Percentiles rank a stretch among this genome's conserved stretches.
These are phyloP conservation scores for Didymella lethalis DNA, from an alignment of 2,329 filamentous ascomycete species.

Conservation along the genomic window DNA sequence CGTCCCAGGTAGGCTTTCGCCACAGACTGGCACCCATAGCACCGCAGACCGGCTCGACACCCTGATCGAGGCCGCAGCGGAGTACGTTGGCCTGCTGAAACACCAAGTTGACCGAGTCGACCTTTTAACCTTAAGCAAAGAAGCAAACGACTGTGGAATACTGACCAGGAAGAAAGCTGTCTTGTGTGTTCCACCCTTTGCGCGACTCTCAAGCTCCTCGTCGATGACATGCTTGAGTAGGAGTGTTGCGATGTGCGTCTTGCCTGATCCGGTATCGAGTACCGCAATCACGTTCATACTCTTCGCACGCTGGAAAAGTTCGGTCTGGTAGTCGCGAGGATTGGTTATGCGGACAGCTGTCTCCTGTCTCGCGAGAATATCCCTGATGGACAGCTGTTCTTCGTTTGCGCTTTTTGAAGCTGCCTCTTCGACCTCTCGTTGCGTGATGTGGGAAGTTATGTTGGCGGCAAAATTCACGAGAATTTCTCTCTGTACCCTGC, in stretches of 20 bases:
- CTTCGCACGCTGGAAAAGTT: constrained; percentile 89
- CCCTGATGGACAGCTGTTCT: constrained; percentile 61
- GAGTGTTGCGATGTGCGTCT: constrained; percentile 93
- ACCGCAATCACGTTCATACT: constrained; percentile 88
- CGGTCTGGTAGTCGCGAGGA: constrained; percentile 88
- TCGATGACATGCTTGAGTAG: constrained; percentile 79
- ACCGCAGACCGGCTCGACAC: constrained; percentile 78
- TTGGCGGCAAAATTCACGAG: constrained; percentile 55
- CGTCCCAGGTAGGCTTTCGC: constrained; percentile 67
- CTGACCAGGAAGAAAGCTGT: constrained; percentile 83
- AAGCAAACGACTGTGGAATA: not conserved
- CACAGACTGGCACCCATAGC: constrained; percentile 68
- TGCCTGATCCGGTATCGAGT: constrained; percentile 92
- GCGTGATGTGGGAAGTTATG: constrained; percentile 54
- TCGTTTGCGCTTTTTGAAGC: constrained; percentile 50
- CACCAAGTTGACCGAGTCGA: constrained; percentile 87
- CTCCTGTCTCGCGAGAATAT: constrained; percentile 62
- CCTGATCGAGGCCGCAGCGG: constrained; percentile 78
- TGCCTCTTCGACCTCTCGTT: constrained; percentile 50
- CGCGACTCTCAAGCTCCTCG: constrained; percentile 76
- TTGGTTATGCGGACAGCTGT: constrained; percentile 70
- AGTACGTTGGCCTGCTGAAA: constrained; percentile 89
- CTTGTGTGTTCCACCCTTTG: constrained; percentile 65
- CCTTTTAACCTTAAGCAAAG: constrained; percentile 53
- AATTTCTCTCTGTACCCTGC: constrained; percentile 52